Base-by-base conservation (phyloP, 2,329 filamentous ascomycete species). In the Madurella fahalii region DNA sequence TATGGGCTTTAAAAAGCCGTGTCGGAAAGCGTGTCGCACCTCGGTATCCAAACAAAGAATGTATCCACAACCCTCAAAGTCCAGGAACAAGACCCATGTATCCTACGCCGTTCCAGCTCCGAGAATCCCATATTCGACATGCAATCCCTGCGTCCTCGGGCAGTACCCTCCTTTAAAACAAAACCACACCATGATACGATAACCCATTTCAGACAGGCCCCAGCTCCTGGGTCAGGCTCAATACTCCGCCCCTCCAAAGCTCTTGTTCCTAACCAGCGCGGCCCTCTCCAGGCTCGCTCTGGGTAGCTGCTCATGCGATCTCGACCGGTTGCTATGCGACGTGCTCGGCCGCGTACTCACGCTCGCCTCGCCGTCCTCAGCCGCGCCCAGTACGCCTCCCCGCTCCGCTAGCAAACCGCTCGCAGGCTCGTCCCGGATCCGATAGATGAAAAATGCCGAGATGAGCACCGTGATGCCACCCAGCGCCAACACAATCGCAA, bases 401-500 rank as follows among this genome's bases (percentile, higher is more conserved):
- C 72, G 68, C 9, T 67, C 57, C 2, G 69, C 67, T 15, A 37
- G 34, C 34, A 12, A 11, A 15, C 34, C 34, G 34, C 34, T 9
- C 34, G 34, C 34, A 37, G 72, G 64, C 43, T 86, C 83, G 64
- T 92, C 88, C 40, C 79, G 76, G 37, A 94, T 83, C 54, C 79
- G 77, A 48, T 79, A 75, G 11, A 90, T 86, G 66, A 93, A 80
- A 62, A 81, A 89, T 5, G 88, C 90, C 5, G 93, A 89, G 2
- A 87, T 74, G 46, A 96, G 69, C 1, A 91, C 89, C 58, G 87
- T 89, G 42, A 88, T 71, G 2, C 92, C 93, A 1, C 91, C 92
- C 52, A 95, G 85, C 17, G 92, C 83, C 63, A 97, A 74, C 41
- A 96, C 90, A 75, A 93, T 90, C 15, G 86, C 85, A 47, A 96